A percentile compares a stretch with the other conserved stretches of the same genome.
Conservation (phyloP, 1,284 basidiomycete species). For the Hemileia vastatrix region DNA sequence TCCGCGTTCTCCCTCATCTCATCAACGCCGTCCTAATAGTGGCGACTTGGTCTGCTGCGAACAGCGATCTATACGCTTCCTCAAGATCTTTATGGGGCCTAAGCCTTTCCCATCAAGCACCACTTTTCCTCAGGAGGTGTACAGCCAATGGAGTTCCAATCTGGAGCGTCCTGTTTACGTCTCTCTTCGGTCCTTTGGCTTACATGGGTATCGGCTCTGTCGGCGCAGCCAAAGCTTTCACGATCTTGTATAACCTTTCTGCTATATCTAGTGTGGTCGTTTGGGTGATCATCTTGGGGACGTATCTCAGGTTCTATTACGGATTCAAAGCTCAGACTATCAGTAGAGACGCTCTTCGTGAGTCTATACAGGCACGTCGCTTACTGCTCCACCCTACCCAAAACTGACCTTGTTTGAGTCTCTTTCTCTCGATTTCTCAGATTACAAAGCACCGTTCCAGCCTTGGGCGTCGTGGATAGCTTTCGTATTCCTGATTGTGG, state of each 20-base stretch:
- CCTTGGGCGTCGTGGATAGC: conserved; percentile 64
- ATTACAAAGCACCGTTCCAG: conserved; percentile 56
- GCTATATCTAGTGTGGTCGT: conserved; percentile 59
- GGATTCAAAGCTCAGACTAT: conserved; percentile 55
- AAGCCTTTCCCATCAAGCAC: conserved; percentile 37
- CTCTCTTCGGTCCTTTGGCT: conserved; percentile 50
- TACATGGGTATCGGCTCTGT: conserved; percentile 50
- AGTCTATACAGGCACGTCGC: too few species aligned
- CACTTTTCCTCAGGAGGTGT: conserved; percentile 51
- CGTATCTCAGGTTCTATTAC: conserved; percentile 63
- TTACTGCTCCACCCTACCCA: too few species aligned
- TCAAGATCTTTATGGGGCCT: conserved; percentile 53
- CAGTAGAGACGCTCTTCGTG: conserved; percentile 49
- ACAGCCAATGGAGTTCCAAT: conserved; percentile 66
- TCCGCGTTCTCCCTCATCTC: conserved; percentile 58
- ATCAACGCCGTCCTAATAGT: conserved; percentile 59
- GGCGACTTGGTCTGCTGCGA: conserved; percentile 66
- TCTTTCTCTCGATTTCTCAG: conserved; percentile 53
- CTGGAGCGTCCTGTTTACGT: conserved; percentile 51
- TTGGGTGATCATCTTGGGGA: conserved; percentile 55
- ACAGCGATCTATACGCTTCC: conserved; percentile 66
- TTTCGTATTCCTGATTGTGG: conserved; percentile 52
- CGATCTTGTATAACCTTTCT: conserved; percentile 58
- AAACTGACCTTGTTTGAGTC: conserved; percentile 29
- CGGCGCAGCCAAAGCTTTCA: conserved; percentile 46